phyloP scores from a whole-genome alignment of 164 flowering plant genomes.

The Piper longum region DNA sequence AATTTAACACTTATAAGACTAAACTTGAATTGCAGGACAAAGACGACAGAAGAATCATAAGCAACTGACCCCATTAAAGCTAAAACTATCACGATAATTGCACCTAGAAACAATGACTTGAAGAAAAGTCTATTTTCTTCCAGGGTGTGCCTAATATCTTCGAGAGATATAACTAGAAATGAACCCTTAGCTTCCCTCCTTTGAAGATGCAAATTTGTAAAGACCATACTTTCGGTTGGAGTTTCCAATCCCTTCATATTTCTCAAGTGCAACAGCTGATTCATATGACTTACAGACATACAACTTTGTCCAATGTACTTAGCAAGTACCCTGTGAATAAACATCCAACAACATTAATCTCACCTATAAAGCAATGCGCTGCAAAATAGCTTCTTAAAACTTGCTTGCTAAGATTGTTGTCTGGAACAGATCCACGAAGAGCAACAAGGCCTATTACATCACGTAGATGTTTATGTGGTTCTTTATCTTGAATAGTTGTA shows the following conservation, averaged over 20 bases:
- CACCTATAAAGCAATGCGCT: not conserved
- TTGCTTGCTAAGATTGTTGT: constrained; percentile 12
- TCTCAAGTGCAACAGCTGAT: constrained; percentile 25
- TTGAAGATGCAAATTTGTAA: constrained; percentile 19
- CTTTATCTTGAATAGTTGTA: constrained; percentile 4
- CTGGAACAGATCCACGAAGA: constrained; percentile 40
- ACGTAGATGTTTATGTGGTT: constrained; percentile 8
- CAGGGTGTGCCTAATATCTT: constrained; percentile 39
- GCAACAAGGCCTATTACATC: constrained; percentile 54
- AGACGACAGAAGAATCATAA: too few relatives aligned
- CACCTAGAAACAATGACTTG: not conserved
- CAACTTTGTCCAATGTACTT: constrained; percentile 54
- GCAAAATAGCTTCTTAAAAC: not conserved
- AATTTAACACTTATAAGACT: too few relatives aligned
- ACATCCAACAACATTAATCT: not conserved
- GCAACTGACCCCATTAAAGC: too few relatives aligned
- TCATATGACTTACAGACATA: constrained; percentile 39
- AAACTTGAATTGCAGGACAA: not conserved
- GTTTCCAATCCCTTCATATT: constrained; percentile 17
- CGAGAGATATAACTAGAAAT: constrained; percentile 48
- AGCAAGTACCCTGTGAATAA: constrained; percentile 38
- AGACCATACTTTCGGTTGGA: constrained; percentile 12
- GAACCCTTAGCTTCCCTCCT: constrained; percentile 21
- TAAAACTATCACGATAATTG: not conserved
- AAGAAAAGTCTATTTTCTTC: not conserved